These are phyloP conservation scores for Leccinum pellstonianum DNA, from an alignment of 768 basidiomycete species.

Conservation along the genomic window DNA sequence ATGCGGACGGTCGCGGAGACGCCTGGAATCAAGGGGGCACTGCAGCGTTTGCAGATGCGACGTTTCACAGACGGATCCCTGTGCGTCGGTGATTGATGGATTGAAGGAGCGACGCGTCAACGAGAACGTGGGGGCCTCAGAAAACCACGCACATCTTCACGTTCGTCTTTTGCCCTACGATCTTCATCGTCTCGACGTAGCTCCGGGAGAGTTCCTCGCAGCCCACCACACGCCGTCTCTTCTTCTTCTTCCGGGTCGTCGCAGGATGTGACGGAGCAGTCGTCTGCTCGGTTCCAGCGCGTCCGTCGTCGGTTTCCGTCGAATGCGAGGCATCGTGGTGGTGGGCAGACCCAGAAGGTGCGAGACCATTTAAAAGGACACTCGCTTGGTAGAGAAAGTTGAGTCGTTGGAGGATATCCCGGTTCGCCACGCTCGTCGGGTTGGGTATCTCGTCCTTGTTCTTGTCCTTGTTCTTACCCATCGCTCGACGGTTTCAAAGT, in stretches of 20 bases:
- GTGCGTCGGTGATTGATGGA: not conserved
- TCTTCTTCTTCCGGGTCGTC: constrained; percentile 11
- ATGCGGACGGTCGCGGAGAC: constrained; percentile 61
- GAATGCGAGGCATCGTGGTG: constrained; percentile 1
- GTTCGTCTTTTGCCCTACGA: constrained; percentile 71
- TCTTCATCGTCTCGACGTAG: constrained; percentile 65
- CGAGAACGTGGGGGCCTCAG: not conserved
- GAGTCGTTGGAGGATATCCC: constrained; percentile 78
- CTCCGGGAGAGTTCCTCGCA: constrained; percentile 57
- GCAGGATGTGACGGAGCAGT: not conserved
- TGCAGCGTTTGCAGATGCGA: constrained; percentile 70
- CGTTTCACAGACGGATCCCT: constrained; percentile 88
- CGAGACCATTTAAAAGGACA: constrained; percentile 51
- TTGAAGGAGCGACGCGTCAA: not conserved
- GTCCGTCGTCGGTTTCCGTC: not conserved
- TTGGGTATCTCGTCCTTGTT: constrained; percentile 57
- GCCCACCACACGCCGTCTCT: constrained; percentile 31
- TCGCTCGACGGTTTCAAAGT: constrained; percentile 26
- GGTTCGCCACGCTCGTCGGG: constrained; percentile 56
- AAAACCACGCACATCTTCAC: constrained; percentile 69
- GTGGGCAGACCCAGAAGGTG: constrained; percentile 8
- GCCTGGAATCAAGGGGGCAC: constrained; percentile 65
- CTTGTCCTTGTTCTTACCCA: constrained; percentile 68
- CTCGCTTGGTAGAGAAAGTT: constrained; percentile 87
- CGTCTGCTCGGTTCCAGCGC: not conserved